These are phyloP conservation scores for Filobasidium floriforme DNA, from an alignment of 768 basidiomycete species.

Conservation along the genomic window DNA sequence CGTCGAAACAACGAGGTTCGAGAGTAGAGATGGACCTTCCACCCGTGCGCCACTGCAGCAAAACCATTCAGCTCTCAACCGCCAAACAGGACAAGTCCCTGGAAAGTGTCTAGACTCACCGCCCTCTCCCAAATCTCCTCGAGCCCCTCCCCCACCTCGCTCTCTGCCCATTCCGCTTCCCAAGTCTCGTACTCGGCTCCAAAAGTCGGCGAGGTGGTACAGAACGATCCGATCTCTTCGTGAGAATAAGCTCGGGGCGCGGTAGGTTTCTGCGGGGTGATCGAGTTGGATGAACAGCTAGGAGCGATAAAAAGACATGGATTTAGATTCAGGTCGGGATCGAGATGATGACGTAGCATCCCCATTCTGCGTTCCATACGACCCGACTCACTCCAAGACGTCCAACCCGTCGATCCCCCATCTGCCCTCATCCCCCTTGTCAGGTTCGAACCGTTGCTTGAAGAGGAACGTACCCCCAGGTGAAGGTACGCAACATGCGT, in stretches of 20 bases:
- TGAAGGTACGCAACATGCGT: slow-evolving; percentile 34
- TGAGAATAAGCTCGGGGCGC: slow-evolving; percentile 30
- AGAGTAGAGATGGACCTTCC: slow-evolving; percentile 40
- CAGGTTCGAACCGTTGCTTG: slow-evolving; percentile 40
- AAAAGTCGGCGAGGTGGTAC: slow-evolving; percentile 28
- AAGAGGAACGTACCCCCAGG: slow-evolving; percentile 41
- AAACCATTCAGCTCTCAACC: background rate
- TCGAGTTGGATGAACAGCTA: background rate
- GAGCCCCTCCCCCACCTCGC: slow-evolving; percentile 43
- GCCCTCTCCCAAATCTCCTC: slow-evolving; percentile 42
- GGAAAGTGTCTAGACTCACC: slow-evolving; percentile 24
- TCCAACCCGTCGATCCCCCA: slow-evolving; percentile 43
- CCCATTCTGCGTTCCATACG: too few species aligned
- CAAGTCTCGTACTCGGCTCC: slow-evolving; percentile 30
- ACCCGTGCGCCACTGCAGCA: slow-evolving; percentile 34
- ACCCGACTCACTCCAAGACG: slow-evolving; percentile 29
- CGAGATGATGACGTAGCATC: too few species aligned
- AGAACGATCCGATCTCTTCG: slow-evolving; percentile 39
- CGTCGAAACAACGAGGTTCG: slow-evolving; percentile 27
- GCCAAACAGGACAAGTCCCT: background rate
- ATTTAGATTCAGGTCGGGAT: background rate
- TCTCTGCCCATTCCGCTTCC: slow-evolving; percentile 41
- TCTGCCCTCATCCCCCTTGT: slow-evolving; percentile 37
- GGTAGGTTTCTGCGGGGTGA: background rate
- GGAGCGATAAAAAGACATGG: background rate